A percentile compares a stretch with the other conserved stretches of the same genome.
phyloP scores from a whole-genome alignment of 768 basidiomycete species.

The Trametes maxima region DNA sequence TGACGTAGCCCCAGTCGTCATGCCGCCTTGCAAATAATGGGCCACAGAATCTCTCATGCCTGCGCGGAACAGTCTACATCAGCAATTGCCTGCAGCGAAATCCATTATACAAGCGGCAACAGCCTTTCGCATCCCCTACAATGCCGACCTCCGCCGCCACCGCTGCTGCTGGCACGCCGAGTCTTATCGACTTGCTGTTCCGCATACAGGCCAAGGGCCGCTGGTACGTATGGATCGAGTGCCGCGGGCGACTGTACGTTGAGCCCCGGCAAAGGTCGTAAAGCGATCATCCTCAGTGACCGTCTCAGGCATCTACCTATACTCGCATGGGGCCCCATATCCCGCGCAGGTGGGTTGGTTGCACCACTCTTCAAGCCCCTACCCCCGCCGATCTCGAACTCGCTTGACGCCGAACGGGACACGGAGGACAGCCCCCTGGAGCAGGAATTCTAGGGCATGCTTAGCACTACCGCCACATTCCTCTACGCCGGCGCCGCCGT shows the following conservation, averaged over 20 bases:
- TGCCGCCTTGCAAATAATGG: slow-evolving; percentile 43
- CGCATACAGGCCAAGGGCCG: slow-evolving; percentile 70
- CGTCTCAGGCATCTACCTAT: slow-evolving; percentile 68
- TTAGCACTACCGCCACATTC: slow-evolving; percentile 49
- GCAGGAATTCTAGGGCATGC: slow-evolving; percentile 58
- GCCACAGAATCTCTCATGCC: slow-evolving; percentile 60
- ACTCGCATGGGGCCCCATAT: slow-evolving; percentile 62
- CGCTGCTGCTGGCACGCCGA: slow-evolving; percentile 35
- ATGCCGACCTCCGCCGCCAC: neutral
- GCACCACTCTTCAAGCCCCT: slow-evolving; percentile 16
- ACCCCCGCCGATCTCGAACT: neutral
- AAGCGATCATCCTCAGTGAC: slow-evolving; percentile 88
- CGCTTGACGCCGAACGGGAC: slow-evolving; percentile 18
- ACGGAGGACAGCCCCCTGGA: slow-evolving; percentile 32
- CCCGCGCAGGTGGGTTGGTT: slow-evolving; percentile 50
- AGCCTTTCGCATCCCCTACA: slow-evolving; percentile 6
- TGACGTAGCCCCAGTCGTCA: slow-evolving; percentile 31
- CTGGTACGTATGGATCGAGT: slow-evolving; percentile 86
- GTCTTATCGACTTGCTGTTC: slow-evolving; percentile 82
- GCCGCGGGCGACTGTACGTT: slow-evolving; percentile 82
- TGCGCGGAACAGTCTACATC: slow-evolving; percentile 54
- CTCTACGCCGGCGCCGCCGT: slow-evolving; percentile 53
- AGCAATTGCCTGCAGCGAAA: slow-evolving; percentile 33
- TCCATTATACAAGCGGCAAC: slow-evolving; percentile 17
- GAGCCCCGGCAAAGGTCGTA: slow-evolving; percentile 94